Evolutionary conservation across 495 filamentous ascomycete genomes (phyloP), one percentile per base, ranked within the genome.

Genomic region (Neurospora sp.): DNA sequence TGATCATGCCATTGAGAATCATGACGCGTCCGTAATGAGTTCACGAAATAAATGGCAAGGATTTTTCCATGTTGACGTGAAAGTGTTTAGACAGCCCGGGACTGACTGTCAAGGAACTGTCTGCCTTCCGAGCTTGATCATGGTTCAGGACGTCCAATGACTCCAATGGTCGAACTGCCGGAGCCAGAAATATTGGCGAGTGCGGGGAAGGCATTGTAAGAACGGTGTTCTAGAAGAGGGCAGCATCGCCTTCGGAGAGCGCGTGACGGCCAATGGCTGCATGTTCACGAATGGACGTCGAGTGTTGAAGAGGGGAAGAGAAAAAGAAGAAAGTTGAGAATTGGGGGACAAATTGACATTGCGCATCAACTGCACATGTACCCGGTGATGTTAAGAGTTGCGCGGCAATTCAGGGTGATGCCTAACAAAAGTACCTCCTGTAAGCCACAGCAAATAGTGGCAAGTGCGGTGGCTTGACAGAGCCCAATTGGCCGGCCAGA

Each of bases 341-440:
- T 61, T 61, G 48, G 48, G 45, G 48, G 1, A 61, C 48, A 22
- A 61, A 14, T 3, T 61, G 22, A 53, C 45, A 2, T 4, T 9
- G 35, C 0, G 9, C 18, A 9, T 20, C n/a, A 20, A 4, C 0
- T 10, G 44, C n/a, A 10, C 3, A 4, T 3, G 12, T 35, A 61
- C 53, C 2, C 0, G 12, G 10, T 5, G 6, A 0, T 61, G 53
- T 35, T 61, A 61, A 2, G 1, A 14, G 9, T 3, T 2, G 0
- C 4, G 22, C 8, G 0, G 0, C 1, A 53, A 10, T 10, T 22
- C 3, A 10, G 9, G 1, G n/a, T 22, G 0, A 12, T 5, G 1
- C 0, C 27, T 61, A 61, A 61, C 22, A 31, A 0, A 3, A 9
- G 1, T 35, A 61, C 53, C 4, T 31, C 4, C 0, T 16, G 5